Evolutionary conservation across 148 eudicot species (phyloP), one percentile per base, ranked within the genome.

Genomic region (Rhododendron vialii): DNA sequence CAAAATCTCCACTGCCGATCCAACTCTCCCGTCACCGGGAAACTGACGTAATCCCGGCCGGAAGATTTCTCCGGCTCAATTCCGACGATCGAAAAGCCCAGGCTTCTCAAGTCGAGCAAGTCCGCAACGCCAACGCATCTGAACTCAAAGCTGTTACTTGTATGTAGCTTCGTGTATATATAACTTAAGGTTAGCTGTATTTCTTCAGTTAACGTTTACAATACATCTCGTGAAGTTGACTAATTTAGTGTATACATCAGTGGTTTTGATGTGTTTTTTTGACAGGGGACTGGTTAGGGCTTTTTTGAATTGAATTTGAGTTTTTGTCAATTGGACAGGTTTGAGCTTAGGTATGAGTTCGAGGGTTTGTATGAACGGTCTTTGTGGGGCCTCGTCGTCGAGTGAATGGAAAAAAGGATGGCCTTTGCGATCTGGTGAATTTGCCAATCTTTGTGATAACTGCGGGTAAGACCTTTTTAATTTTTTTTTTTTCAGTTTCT

Each of bases 381-480:
- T 90, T 84, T 96, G 99, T 78, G 92, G 92, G 38, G 93, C 92
- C 85, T 87, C 92, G 77, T 91, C 94, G 85, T 90, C 90, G 13
- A 7, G 12, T 81, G 93, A 93, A 53, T 93, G 95, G 95, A 91
- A 88, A 86, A 92, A 89, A 88, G 99, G 98, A 41, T 96, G 98
- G 99, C 89, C 87, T 87, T 86, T 96, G 91, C 93, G 95, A 92
- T 93, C 98, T 83, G 96, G 98, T 86, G 94, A 90, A 84, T 92
- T 92, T 83, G 98, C 98, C 81, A 87, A 30, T 86, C 95, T 96
- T 55, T 96, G 99, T 84, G 87, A 87, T 84, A 94, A 91, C 77
- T 96, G 99, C 98, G 99, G 99, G 99, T 96, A 89, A 87, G 7
- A 73, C 82, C 83, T 53, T 55, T 76, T 6, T 78, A 9, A 10